Base-by-base conservation (phyloP, 148 eudicot species). In the Chenopodium quinoa region DNA sequence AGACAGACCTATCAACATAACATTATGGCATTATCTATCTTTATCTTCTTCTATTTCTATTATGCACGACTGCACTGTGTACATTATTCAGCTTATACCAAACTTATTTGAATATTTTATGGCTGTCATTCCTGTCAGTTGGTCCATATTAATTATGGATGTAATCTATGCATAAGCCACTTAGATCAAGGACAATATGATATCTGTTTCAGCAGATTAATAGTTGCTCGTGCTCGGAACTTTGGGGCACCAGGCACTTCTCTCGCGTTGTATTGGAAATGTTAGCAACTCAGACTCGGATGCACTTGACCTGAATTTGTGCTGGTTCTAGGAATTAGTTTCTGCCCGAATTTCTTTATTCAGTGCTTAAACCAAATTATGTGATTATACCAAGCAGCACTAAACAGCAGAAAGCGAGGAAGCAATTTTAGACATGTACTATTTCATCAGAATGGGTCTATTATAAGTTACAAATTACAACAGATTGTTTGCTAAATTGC, bases 401-500 rank as follows among this genome's bases (percentile, higher is more conserved):
- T 25, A 76, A 8, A 54, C 37, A 44, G 9, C 31, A 58, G 46
- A 60, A 32, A 69, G 46, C 32, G 17, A 75, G 23, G 67, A 76
- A 82, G 29, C 31, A 82, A 34, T 73, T 83, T 31, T 72, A n/a
- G 74, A 52, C 76, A 80, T 75, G 72, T 80, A 44, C 78, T 71
- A 67, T 75, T 84, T 84, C 79, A 75, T 75, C 76, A 50, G 73
- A 71, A 77, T 64, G 62, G 62, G 8, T 81, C 58, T 71, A 65
- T 72, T 7, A 20, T 12, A 76, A 63, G 81, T 56, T 56, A 14
- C 62, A 79, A 75, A 80, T 77, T 73, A 84, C 86, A 81, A 73
- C 23, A 77, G 69, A 67, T 74, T 32, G 27, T 76, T 84, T 68
- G 27, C 79, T 40, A 76, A 77, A 56, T 80, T 68, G 27, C 79